Percentiles rank a stretch among this genome's conserved stretches.
Conservation (phyloP, 2,329 filamentous ascomycete species). For the Ascochyta viciae-villosae region DNA sequence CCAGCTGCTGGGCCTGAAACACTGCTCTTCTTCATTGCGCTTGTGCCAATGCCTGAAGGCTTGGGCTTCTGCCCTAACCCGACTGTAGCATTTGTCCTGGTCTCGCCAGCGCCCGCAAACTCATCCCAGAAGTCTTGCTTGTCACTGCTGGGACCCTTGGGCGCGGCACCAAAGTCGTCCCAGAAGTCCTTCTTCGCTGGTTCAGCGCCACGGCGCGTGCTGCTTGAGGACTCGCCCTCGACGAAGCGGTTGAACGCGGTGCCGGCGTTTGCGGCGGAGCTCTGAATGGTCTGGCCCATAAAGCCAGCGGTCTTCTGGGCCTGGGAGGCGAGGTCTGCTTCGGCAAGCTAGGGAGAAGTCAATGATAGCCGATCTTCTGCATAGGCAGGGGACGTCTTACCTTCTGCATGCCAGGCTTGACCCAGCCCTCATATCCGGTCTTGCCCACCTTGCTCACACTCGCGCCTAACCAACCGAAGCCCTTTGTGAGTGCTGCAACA, state of each 20-base stretch:
- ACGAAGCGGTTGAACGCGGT: constrained; percentile 87
- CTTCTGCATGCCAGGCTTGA: constrained; percentile 91
- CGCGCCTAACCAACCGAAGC: constrained; percentile 91
- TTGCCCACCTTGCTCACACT: constrained; percentile 91
- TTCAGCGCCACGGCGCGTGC: constrained; percentile 48
- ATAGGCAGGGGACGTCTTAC: constrained; percentile 52
- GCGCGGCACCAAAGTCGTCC: constrained; percentile 73
- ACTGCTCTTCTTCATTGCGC: constrained; percentile 64
- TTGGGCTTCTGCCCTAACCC: constrained; percentile 46
- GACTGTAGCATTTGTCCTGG: constrained; percentile 28
- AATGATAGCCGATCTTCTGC: not conserved
- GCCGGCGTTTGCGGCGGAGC: constrained; percentile 75
- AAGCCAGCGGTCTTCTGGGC: constrained; percentile 63
- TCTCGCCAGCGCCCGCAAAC: constrained; percentile 48
- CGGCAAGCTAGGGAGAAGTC: constrained; percentile 67
- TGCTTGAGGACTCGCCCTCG: constrained; percentile 65
- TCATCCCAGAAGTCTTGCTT: constrained; percentile 63
- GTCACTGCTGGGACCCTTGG: constrained; percentile 55
- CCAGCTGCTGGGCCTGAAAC: constrained; percentile 34
- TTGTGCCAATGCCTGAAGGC: constrained; percentile 66
- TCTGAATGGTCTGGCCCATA: constrained; percentile 67
- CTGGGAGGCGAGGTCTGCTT: constrained; percentile 65
- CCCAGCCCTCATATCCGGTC: constrained; percentile 87
- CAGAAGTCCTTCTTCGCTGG: constrained; percentile 67
- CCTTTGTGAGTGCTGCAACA: constrained; percentile 84